These are phyloP conservation scores for Symmetrospora coprosmae DNA, from an alignment of 768 basidiomycete genomes.

Conservation along the genomic window DNA sequence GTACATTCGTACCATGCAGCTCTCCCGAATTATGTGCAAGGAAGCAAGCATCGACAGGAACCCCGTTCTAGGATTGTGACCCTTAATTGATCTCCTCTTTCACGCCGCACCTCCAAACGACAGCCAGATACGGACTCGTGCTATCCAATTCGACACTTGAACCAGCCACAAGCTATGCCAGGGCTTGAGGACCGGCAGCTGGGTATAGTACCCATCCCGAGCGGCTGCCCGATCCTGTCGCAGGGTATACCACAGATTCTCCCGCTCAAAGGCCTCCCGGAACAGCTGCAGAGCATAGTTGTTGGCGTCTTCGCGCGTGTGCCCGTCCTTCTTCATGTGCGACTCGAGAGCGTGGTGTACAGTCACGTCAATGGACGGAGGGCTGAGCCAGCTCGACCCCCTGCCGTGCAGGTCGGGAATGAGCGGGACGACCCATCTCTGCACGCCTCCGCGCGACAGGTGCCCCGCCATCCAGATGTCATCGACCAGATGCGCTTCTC, in stretches of 20 bases:
- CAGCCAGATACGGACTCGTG: too few relatives aligned
- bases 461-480: conserved; percentile 16
- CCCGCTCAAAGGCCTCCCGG: neutral
- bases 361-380: conserved; percentile 4
- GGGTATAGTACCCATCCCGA: too few relatives aligned
- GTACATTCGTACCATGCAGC: too few relatives aligned
- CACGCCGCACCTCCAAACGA: too few relatives aligned
- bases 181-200: too few relatives aligned
- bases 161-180: too few relatives aligned
- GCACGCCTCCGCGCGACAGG: neutral
- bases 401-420: neutral
- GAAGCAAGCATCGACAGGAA: too few relatives aligned
- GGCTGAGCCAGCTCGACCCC: neutral
- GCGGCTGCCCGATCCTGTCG: too few relatives aligned
- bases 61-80: too few relatives aligned
- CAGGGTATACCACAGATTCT: neutral
- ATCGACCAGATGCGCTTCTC: conserved; percentile 11
- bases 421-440: conserved; percentile 2
- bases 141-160: too few relatives aligned
- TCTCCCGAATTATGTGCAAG: too few relatives aligned
- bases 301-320: neutral
- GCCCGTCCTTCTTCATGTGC: neutral
- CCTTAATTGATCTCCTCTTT: too few relatives aligned
- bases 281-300: neutral
- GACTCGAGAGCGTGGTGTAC: neutral